Conservation (phyloP, 2,329 filamentous ascomycete genomes). For the Sporothrix dimorphospora region DNA sequence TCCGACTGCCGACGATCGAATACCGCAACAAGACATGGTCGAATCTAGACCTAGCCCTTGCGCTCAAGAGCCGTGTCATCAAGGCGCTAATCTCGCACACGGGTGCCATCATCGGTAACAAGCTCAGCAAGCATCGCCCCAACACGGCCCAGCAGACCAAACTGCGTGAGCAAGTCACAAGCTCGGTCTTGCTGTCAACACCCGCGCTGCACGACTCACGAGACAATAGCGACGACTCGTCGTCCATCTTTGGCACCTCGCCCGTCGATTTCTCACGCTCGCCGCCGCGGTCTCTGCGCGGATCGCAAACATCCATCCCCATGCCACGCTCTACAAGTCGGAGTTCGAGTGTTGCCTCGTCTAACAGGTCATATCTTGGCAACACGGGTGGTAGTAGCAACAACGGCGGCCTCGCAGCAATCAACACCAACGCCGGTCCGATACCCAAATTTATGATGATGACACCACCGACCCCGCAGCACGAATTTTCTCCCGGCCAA, state of each 20-base stretch:
- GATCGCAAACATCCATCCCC: constrained; percentile 54
- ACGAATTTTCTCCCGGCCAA: neutral
- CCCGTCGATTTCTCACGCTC: constrained; percentile 63
- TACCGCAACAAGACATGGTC: constrained; percentile 99
- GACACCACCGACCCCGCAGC: constrained; percentile 51
- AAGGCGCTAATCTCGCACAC: constrained; percentile 93
- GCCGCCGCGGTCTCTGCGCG: constrained; percentile 57
- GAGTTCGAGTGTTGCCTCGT: constrained; percentile 55
- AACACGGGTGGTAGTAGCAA: constrained; percentile 30
- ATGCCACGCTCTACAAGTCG: constrained; percentile 52
- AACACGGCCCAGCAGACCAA: constrained; percentile 76
- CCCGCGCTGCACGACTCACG: constrained; percentile 46
- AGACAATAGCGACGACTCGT: constrained; percentile 59
- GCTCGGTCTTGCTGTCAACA: constrained; percentile 64
- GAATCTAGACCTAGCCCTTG: constrained; percentile 89
- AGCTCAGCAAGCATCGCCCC: constrained; percentile 87
- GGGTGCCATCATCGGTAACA: constrained; percentile 96
- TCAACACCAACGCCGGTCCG: constrained; percentile 33
- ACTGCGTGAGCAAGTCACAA: constrained; percentile 81
- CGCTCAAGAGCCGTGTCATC: constrained; percentile 92
- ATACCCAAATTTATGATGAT: constrained; percentile 51
- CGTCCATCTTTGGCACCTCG: constrained; percentile 57
- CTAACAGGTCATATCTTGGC: constrained; percentile 48
- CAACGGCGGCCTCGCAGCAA: neutral
- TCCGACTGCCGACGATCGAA: constrained; percentile 90